Evolutionary conservation across 768 basidiomycete species (phyloP), one percentile per base, ranked within the genome.

Genomic region (Mycena belliarum): DNA sequence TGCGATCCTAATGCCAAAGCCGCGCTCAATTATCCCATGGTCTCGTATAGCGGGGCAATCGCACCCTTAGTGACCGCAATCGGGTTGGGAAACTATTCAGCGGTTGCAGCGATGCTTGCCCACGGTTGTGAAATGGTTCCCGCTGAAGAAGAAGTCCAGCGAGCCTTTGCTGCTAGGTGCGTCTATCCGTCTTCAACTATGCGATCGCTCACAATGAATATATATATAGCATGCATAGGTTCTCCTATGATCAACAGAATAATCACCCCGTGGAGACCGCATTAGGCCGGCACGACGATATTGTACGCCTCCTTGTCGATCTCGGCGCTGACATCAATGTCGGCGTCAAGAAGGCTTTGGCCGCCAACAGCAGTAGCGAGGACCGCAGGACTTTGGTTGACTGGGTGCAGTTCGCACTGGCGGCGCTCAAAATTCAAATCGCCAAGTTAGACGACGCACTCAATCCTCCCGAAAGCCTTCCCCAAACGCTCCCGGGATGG

Each of bases 61-160:
- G 76, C 76, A 63, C 79, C 80, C 2, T 47, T 82, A 15, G 64
- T 68, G 8, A 71, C 71, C 25, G 78, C 79, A 9, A 66, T 80
- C n/a, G 51, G 60, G 16, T 59, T 60, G 28, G 57, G 68, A 16
- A 60, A 72, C 35, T 77, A 77, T 58, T 69, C 74, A 4, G 72
- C 73, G 46, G 32, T 80, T 33, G 62, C 55, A 2, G 73, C 73
- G 0, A 57, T 73, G n/a, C 58, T 78, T 15, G 77, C 79, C 1
- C 67, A 78, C 63, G 79, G 76, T 4, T 78, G 69, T 3, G 78
- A 76, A 54, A 18, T 77, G 25, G 57, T 61, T 1, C 64, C 75
- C 1, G 64, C 68, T 0, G 72, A 73, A 41, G 73, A 74, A 20
- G 76, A 78, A 52, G 55, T 79, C 14, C 71, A 68, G 23, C 65